These are phyloP conservation scores for Citrullus mucosospermus DNA, from an alignment of 306 rosid genomes.

Conservation along the genomic window DNA sequence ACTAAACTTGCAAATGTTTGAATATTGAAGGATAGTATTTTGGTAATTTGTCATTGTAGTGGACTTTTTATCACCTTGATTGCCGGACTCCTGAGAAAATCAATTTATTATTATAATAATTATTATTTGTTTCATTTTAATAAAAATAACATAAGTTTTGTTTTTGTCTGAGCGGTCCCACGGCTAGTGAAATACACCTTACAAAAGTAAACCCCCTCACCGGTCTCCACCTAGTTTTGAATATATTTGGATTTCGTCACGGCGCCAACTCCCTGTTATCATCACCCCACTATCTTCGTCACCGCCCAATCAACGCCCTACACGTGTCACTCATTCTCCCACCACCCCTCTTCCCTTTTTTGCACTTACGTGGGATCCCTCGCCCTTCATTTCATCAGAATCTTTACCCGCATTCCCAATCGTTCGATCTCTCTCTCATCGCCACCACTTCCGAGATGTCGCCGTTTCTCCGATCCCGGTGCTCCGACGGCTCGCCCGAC, in stretches of 20 bases:
- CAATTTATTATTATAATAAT: not conserved
- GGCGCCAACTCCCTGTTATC: not conserved
- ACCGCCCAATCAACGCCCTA: not conserved
- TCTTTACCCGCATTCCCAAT: conserved; percentile 3
- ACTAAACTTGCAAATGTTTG: not conserved
- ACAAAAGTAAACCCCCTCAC: not conserved
- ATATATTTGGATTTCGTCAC: conserved; percentile 5
- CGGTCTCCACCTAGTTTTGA: not conserved
- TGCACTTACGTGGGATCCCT: conserved; percentile 9
- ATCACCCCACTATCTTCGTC: conserved; percentile 5
- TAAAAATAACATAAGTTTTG: not conserved
- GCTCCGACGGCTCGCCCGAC: not conserved
- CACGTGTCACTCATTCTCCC: not conserved
- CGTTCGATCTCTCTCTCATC: conserved; percentile 1
- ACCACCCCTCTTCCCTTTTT: not conserved
- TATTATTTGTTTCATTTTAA: too few relatives aligned
- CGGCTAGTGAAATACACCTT: not conserved
- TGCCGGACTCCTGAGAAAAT: not conserved
- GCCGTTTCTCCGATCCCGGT: conserved; percentile 7
- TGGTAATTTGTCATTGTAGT: not conserved
- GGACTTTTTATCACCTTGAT: not conserved
- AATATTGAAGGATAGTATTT: not conserved
- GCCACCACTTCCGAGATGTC: not conserved
- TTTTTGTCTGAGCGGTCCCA: not conserved
- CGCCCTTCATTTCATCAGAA: conserved; percentile 7